A percentile compares a stretch with the other conserved stretches of the same genome.
phyloP scores from a whole-genome alignment of 1,284 basidiomycete genomes.

The Meripilus lineatus region DNA sequence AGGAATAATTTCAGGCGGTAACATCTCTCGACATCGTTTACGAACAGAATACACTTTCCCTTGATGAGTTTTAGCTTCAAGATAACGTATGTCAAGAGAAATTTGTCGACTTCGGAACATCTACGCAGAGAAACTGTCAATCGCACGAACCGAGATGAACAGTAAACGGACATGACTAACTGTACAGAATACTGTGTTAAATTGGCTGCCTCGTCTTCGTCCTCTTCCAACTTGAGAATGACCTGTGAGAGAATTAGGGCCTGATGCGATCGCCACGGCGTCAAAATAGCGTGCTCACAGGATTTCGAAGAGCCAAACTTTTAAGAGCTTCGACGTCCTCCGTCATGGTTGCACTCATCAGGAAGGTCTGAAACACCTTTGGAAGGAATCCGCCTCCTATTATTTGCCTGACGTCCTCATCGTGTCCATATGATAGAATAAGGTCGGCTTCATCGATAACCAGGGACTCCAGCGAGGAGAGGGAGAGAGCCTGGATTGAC shows the following conservation, averaged over 20 bases:
- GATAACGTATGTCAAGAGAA: constrained; percentile 91
- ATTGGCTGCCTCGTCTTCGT: constrained; percentile 71
- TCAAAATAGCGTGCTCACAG: constrained; percentile 61
- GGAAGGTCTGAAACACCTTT: constrained; percentile 88
- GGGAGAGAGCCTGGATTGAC: constrained; percentile 47
- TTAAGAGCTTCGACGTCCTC: constrained; percentile 92
- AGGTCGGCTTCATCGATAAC: constrained; percentile 99
- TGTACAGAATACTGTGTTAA: constrained; percentile 86
- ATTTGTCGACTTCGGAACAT: constrained; percentile 93
- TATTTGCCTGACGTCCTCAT: constrained; percentile 86
- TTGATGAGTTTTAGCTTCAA: constrained; percentile 92
- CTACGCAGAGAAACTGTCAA: constrained; percentile 32
- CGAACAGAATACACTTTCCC: constrained; percentile 96
- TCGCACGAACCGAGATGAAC: background rate
- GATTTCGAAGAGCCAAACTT: constrained; percentile 82
- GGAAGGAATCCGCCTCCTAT: constrained; percentile 78
- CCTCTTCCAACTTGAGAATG: constrained; percentile 82
- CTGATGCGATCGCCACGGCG: no score
- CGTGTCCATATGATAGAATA: constrained; percentile 95
- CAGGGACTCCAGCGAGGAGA: constrained; percentile 73
- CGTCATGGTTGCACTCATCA: constrained; percentile 98
- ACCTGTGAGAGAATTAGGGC: constrained; percentile 47
- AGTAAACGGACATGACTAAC: constrained; percentile 31
- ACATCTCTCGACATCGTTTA: constrained; percentile 93
- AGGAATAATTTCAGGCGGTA: constrained; percentile 96